Percentiles rank a stretch among this genome's conserved stretches.
Evolutionary conservation across 1,284 basidiomycete genomes (phyloP).

Genomic region (Sporisorium scitamineum): DNA sequence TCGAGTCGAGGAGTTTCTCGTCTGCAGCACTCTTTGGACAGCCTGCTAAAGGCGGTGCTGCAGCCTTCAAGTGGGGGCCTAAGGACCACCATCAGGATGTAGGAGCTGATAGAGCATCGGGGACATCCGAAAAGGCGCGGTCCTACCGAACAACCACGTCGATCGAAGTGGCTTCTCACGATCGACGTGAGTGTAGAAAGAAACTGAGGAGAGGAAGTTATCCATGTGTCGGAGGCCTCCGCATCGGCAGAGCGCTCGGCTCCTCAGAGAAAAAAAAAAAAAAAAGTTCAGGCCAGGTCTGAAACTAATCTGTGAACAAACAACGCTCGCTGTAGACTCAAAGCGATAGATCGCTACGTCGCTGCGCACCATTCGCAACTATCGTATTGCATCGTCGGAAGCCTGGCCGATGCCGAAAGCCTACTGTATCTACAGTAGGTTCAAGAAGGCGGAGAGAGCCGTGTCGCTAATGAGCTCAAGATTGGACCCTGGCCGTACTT

Average conservation of each 20-base stretch:
- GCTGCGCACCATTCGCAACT: neutral
- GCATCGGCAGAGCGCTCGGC: neutral
- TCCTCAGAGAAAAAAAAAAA: neutral
- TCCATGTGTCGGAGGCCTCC: neutral
- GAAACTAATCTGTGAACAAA: neutral
- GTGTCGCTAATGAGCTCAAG: neutral
- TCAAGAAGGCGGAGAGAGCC: neutral
- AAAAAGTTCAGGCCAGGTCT: too few species aligned
- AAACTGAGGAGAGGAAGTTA: neutral
- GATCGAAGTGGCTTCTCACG: neutral
- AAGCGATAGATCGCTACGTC: neutral
- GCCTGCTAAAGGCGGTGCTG: neutral
- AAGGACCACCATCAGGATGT: too few species aligned
- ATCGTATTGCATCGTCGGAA: neutral
- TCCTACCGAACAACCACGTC: neutral
- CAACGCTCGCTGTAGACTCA: neutral
- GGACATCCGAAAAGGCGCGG: neutral
- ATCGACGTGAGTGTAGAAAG: neutral
- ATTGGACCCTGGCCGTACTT: conserved; percentile 15
- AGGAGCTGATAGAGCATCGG: neutral
- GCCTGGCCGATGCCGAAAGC: neutral
- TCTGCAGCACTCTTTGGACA: neutral
- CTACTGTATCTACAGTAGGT: too few species aligned
- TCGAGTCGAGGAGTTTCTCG: neutral
- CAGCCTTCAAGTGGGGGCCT: neutral